Base-by-base conservation (phyloP, 1,284 basidiomycete species). In the Cutaneotrichosporon spelunceum region DNA sequence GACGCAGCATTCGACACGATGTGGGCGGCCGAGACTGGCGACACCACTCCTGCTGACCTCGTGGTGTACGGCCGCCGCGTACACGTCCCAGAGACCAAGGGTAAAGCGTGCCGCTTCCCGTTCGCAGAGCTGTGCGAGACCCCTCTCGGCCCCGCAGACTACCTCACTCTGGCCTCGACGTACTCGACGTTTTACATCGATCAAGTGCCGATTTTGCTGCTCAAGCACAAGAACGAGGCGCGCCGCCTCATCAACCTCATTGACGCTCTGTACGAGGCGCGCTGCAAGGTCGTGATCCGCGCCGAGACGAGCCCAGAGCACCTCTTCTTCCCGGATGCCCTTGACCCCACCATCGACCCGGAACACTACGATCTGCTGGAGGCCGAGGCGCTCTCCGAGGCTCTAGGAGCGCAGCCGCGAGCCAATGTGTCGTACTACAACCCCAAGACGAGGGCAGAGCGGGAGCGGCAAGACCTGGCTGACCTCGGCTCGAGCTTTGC, bases 71-170 rank as follows among this genome's bases (percentile, higher is more conserved):
- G 86, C 0, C 80, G 86, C 45, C 69, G 72, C 2, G 70, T 89
- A 1, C 63, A 64, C 10, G 80, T 88, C 3, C 84, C 85, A 1
- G 82, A 80, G 74, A 75, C 82, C 2, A 71, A 72, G 13, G 80
- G 77, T 1, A 78, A 75, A 1, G 79, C 80, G 3, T 81, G 82
- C 10, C 82, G 83, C 58, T 87, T 87, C 73, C 81, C 82, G 0
- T 89, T 89, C 70, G 68, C 80, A 4, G 81, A 87, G 45, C 80
- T 89, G 1, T 89, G 87, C 71, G 84, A 86, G 59, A 80, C 83
- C 80, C 82, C 87, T 0, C 79, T 88, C 0, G 87, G 87, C 0
- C 82, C 87, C 1, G 88, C 87, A 10, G 87, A 89, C 74, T 89
- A 88, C 72, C 79, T 88, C 45, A 84, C 85, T 0, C 76, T 89